A percentile compares a stretch with the other conserved stretches of the same genome.
Conservation (phyloP, 2,329 filamentous ascomycete genomes). For the Diplodia scrobiculata region DNA sequence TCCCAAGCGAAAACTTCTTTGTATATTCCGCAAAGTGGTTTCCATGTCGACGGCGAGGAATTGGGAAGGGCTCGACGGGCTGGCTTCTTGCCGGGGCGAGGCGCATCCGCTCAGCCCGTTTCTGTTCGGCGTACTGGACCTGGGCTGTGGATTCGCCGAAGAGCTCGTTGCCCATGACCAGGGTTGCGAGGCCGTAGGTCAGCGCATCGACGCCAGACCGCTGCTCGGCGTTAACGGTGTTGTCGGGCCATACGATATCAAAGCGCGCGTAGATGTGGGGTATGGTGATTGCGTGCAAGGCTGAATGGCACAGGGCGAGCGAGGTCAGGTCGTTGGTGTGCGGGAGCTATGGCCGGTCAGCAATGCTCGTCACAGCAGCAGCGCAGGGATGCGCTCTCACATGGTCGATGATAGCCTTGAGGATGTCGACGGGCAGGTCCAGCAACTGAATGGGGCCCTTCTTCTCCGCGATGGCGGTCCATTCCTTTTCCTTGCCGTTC, state of each 20-base stretch:
- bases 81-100: not conserved
- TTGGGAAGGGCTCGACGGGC: conserved; percentile 39
- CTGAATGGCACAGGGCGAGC: conserved; percentile 75
- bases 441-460: conserved; percentile 65
- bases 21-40: conserved; percentile 79
- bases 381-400: conserved; percentile 43
- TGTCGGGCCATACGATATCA: conserved; percentile 86
- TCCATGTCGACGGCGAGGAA: conserved; percentile 56
- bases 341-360: conserved; percentile 60
- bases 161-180: conserved; percentile 71
- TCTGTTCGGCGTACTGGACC: conserved; percentile 29
- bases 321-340: conserved; percentile 81
- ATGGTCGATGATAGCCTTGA: conserved; percentile 79
- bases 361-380: conserved; percentile 14
- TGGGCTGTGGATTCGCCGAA: conserved; percentile 56
- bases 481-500: conserved; percentile 53
- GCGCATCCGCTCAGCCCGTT: conserved; percentile 18
- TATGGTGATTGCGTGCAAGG: conserved; percentile 72
- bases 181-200: conserved; percentile 77
- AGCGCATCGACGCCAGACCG: conserved; percentile 77
- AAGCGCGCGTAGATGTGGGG: conserved; percentile 82
- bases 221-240: conserved; percentile 63
- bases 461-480: conserved; percentile 44
- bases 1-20: conserved; percentile 81
- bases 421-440: conserved; percentile 74